Base-by-base conservation (phyloP, 345 rosid genomes). In the Hibiscus syriacus region DNA sequence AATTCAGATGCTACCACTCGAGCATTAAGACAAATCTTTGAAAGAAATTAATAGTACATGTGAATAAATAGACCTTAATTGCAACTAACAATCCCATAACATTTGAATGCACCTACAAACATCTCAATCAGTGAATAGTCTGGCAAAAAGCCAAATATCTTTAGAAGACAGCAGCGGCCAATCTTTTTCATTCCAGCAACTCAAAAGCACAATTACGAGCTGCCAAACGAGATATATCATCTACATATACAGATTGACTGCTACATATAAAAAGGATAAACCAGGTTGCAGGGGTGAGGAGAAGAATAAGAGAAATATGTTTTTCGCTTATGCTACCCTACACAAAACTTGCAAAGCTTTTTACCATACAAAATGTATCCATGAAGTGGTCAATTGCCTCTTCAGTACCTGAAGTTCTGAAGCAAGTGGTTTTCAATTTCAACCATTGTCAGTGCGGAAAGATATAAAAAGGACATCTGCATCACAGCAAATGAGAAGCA, bases 141-240 rank as follows among this genome's bases (percentile, higher is more conserved):
- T 14, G 45, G 29, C 7, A 55, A 20, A 38, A 64, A 65, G 7
- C 6, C 12, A 13, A 29, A 36, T 27, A 4, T 38, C 19, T 57
- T 38, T 53, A 36, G 48, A 56, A 53, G 38, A 57, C 6, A 7
- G 59, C 23, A 7, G 38, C 5, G 20, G 58, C 73, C 27, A 25
- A 25, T 27, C 4, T 45, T 73, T n/a, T 41, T 2, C 30, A 36
- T 16, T 49, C 70, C 36, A 10, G 55, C 59, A 70, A 50, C 73
- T 55, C 73, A 13, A 46, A 64, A 75, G 53, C 66, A 53, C 43
- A 65, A 32, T 17, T 36, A 56, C 38, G 25, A 50, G 72, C 55
- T 68, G 70, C 67, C 52, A 55, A 61, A 32, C 76, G 54, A 52
- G 69, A 57, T 71, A 34, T 72, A 70, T 69, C 74, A 70, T 69